Evolutionary conservation across 2,329 filamentous ascomycete genomes (phyloP).

Genomic region (Ascochyta lentis): DNA sequence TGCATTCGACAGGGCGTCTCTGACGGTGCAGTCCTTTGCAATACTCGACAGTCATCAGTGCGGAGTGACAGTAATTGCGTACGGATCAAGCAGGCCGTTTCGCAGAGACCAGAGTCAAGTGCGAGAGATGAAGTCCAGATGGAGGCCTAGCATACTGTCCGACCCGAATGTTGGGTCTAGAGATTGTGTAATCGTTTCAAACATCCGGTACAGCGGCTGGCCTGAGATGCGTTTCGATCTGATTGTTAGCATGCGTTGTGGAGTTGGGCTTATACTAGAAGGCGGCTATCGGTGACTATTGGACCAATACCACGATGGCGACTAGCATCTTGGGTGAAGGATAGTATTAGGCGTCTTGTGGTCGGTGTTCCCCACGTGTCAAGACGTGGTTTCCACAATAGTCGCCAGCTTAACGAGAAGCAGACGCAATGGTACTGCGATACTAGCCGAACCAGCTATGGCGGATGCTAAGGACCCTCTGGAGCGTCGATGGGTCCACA

Average conservation of each 20-base stretch:
- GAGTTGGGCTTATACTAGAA: not conserved
- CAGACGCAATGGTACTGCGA: not conserved
- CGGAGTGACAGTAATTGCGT: conserved; percentile 2
- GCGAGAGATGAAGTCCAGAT: not conserved
- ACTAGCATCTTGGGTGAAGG: not conserved
- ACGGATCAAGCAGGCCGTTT: conserved; percentile 2
- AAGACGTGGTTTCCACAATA: not conserved
- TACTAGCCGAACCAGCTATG: not conserved
- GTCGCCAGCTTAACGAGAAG: not conserved
- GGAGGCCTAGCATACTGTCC: not conserved
- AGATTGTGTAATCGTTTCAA: conserved; percentile 4
- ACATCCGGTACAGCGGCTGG: conserved; percentile 4
- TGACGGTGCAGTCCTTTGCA: not conserved
- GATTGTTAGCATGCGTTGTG: conserved; percentile 3
- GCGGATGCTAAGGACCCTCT: not conserved
- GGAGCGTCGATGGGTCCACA: no score
- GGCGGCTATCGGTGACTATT: not conserved
- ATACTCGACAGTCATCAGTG: conserved; percentile 3
- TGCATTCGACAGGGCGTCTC: not conserved
- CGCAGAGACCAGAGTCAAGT: not conserved
- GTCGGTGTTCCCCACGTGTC: not conserved
- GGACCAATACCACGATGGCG: not conserved
- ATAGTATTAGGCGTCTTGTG: not conserved
- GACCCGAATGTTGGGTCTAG: not conserved
- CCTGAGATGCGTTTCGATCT: not conserved